These are phyloP conservation scores for Microdochium paspali DNA, from an alignment of 2,329 filamentous ascomycete species.

Conservation along the genomic window DNA sequence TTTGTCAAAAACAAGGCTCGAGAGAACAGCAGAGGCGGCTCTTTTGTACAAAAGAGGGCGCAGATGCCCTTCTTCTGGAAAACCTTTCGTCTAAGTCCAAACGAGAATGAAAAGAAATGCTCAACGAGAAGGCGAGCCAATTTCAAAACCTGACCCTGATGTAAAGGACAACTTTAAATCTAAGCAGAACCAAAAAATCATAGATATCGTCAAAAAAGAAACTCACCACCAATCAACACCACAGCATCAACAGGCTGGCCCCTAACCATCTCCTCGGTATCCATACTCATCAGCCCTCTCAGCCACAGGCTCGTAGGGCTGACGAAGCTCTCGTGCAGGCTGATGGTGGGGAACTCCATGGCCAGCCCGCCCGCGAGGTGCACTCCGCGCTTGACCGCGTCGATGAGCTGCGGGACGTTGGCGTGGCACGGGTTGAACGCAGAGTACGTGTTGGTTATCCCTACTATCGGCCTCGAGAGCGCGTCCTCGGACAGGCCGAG, in stretches of 20 bases:
- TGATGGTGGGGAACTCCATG: constrained; percentile 67
- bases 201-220: not conserved
- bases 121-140: too few relatives aligned
- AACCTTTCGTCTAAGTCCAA: too few relatives aligned
- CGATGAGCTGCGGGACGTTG: constrained; percentile 62
- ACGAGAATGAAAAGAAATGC: too few relatives aligned
- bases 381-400: constrained; percentile 59
- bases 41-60: too few relatives aligned
- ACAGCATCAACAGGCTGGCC: constrained; percentile 63
- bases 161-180: too few relatives aligned
- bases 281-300: constrained; percentile 69
- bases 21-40: too few relatives aligned
- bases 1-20: too few relatives aligned
- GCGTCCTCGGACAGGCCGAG: constrained; percentile 66
- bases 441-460: constrained; percentile 65
- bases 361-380: constrained; percentile 58
- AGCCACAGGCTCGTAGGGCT: constrained; percentile 67
- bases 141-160: too few relatives aligned
- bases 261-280: constrained; percentile 69
- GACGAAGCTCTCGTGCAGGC: constrained; percentile 59
- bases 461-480: constrained; percentile 61
- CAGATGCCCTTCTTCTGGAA: too few relatives aligned
- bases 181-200: not conserved
- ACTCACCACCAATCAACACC: constrained; percentile 54
- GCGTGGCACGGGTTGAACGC: constrained; percentile 68